These are phyloP conservation scores for Thelephora terrestris DNA, from an alignment of 1,284 basidiomycete genomes.

Conservation along the genomic window DNA sequence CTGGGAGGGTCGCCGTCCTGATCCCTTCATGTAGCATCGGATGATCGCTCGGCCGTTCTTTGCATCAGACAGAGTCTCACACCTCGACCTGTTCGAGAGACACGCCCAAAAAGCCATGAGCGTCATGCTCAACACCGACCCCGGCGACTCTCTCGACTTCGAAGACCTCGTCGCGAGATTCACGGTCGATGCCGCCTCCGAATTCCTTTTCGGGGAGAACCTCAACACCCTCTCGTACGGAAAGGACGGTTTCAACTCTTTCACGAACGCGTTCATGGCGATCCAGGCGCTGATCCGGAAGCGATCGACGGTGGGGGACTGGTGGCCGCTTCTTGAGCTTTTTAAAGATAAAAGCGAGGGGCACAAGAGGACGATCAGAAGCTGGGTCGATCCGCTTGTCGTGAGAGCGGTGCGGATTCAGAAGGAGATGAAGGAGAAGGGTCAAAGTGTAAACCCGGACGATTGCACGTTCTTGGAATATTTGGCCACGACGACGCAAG, in stretches of 20 bases:
- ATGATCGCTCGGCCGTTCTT: constrained; percentile 63
- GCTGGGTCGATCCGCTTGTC: constrained; percentile 56
- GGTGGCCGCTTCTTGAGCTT: constrained; percentile 62
- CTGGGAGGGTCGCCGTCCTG: not conserved
- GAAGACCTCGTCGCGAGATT: constrained; percentile 65
- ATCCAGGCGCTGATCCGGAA: constrained; percentile 45
- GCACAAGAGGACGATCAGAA: constrained; percentile 41
- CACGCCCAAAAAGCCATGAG: constrained; percentile 38
- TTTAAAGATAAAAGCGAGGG: constrained; percentile 45
- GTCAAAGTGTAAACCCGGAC: constrained; percentile 25
- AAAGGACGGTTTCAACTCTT: not conserved
- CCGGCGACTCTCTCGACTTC: constrained; percentile 32
- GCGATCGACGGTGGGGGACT: constrained; percentile 43
- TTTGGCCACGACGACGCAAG: constrained; percentile 52
- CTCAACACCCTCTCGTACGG: constrained; percentile 43
- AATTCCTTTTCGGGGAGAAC: constrained; percentile 57
- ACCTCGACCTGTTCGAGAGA: constrained; percentile 58
- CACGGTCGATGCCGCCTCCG: constrained; percentile 59
- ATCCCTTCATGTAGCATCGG: constrained; percentile 39
- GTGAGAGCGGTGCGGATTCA: constrained; percentile 39
- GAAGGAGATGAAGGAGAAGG: constrained; percentile 25
- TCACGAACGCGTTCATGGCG: constrained; percentile 35
- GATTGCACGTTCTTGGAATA: constrained; percentile 61
- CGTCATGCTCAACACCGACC: constrained; percentile 25
- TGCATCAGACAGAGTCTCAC: constrained; percentile 54